Conservation (phyloP, 768 basidiomycete species). For the Gautieria morchelliformis region DNA sequence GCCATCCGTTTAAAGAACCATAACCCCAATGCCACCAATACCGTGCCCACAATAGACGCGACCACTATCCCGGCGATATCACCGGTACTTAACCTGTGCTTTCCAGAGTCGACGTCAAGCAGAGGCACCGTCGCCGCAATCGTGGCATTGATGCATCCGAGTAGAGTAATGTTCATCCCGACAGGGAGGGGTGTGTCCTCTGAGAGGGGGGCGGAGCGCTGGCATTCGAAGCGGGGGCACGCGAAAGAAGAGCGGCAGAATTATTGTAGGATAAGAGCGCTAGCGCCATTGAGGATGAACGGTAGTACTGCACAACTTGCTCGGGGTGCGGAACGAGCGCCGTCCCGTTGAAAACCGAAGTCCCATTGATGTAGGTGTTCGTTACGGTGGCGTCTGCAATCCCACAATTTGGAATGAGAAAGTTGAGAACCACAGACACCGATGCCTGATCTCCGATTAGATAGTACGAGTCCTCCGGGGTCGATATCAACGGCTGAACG, state of each 20-base stretch:
- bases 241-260: constrained; percentile 7
- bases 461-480: neutral
- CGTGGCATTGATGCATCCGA: constrained; percentile 13
- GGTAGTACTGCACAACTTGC: constrained; percentile 9
- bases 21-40: no score
- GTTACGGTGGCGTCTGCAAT: neutral
- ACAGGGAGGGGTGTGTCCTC: constrained; percentile 5
- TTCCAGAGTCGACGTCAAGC: neutral
- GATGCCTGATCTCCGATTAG: neutral
- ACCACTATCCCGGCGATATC: no score
- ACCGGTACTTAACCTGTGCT: no score
- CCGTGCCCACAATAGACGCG: no score
- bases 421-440: neutral
- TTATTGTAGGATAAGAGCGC: constrained; percentile 12
- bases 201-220: neutral
- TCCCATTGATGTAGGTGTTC: neutral
- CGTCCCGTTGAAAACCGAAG: neutral
- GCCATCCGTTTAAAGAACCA: no score
- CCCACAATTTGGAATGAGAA: neutral
- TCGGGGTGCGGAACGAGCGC: constrained; percentile 4
- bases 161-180: constrained; percentile 10
- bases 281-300: constrained; percentile 12
- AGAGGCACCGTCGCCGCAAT: constrained; percentile 10
- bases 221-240: constrained; percentile 1
- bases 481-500: neutral